These are phyloP conservation scores for Serendipita sp. DNA, from an alignment of 768 basidiomycete species.

Conservation along the genomic window DNA sequence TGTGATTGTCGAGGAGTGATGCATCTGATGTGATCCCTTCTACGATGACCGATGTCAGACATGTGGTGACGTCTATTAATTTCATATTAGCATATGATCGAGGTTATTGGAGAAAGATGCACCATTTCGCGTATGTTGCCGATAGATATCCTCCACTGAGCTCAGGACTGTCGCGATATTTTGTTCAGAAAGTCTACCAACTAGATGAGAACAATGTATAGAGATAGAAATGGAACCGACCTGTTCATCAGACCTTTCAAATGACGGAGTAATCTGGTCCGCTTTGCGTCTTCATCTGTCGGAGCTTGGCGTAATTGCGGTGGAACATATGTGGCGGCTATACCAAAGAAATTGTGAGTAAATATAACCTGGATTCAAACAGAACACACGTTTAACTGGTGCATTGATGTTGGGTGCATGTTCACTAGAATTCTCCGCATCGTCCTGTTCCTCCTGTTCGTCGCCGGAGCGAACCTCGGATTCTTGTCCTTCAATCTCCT, in stretches of 20 bases:
- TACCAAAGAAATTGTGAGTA: slow-evolving; percentile 16
- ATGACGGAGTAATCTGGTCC: slow-evolving; percentile 45
- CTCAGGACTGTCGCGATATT: slow-evolving; percentile 65
- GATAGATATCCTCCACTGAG: slow-evolving; percentile 60
- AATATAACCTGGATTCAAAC: neutral
- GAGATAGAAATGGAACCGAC: slow-evolving; percentile 25
- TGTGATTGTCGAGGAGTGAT: slow-evolving; percentile 74
- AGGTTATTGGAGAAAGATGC: slow-evolving; percentile 12
- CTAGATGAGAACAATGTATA: slow-evolving; percentile 4
- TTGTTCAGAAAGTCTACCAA: slow-evolving; percentile 68
- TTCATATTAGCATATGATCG: neutral
- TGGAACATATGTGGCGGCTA: slow-evolving; percentile 50
- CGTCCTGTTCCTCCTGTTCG: slow-evolving; percentile 23
- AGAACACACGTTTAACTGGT: slow-evolving; percentile 11
- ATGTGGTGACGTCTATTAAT: slow-evolving; percentile 59
- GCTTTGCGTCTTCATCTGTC: slow-evolving; percentile 24
- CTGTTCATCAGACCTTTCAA: slow-evolving; percentile 81
- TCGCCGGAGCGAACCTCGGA: slow-evolving; percentile 10
- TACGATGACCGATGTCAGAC: slow-evolving; percentile 59
- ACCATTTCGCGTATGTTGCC: slow-evolving; percentile 69
- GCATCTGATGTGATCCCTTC: slow-evolving; percentile 67
- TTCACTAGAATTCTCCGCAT: slow-evolving; percentile 12
- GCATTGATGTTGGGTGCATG: slow-evolving; percentile 15
- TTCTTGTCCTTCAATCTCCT: slow-evolving; percentile 17
- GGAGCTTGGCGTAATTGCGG: slow-evolving; percentile 49